Evolutionary conservation across 495 filamentous ascomycete species (phyloP).

Genomic region (Lasiosphaeria ovina): DNA sequence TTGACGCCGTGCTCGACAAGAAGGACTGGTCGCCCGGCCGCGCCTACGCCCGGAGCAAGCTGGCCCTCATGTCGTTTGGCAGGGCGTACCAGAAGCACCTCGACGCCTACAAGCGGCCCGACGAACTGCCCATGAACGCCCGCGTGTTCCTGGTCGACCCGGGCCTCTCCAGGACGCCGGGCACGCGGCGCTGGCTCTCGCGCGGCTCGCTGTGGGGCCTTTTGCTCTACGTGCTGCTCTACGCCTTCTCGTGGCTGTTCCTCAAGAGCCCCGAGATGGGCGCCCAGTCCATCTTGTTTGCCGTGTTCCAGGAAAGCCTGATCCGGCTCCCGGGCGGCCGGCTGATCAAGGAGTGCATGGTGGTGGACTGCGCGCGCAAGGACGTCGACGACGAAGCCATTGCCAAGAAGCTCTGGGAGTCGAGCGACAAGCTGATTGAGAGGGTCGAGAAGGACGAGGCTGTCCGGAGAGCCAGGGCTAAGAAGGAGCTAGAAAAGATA

Average conservation of each 20-base stretch:
- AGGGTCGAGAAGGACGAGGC: conserved; percentile 79
- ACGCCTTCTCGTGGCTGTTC: conserved; percentile 79
- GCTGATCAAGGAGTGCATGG: conserved; percentile 83
- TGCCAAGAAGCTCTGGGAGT: conserved; percentile 83
- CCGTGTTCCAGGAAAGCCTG: conserved; percentile 74
- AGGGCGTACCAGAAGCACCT: conserved; percentile 87
- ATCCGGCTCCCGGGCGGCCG: conserved; percentile 63
- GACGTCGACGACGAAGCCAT: conserved; percentile 76
- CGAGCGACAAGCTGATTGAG: conserved; percentile 82
- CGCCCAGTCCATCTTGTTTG: conserved; percentile 81
- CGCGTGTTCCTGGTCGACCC: conserved; percentile 84
- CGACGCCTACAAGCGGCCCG: conserved; percentile 74
- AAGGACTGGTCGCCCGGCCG: conserved; percentile 49
- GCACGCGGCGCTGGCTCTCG: conserved; percentile 80
- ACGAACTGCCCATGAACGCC: conserved; percentile 74
- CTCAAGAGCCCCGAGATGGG: conserved; percentile 80
- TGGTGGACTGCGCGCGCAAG: conserved; percentile 63
- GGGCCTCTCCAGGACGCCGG: conserved; percentile 77
- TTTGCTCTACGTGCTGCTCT: conserved; percentile 70
- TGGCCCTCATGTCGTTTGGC: conserved; percentile 85
- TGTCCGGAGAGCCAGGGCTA: conserved; percentile 66
- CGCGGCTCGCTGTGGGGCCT: conserved; percentile 82
- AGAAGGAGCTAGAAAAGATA: conserved; percentile 43
- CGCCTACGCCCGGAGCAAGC: conserved; percentile 82
- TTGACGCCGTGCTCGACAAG: conserved; percentile 47